A percentile compares a stretch with the other conserved stretches of the same genome.
These are phyloP conservation scores for Cyberlindnera saturnus DNA, from an alignment of 805 yeast species.

Conservation along the genomic window DNA sequence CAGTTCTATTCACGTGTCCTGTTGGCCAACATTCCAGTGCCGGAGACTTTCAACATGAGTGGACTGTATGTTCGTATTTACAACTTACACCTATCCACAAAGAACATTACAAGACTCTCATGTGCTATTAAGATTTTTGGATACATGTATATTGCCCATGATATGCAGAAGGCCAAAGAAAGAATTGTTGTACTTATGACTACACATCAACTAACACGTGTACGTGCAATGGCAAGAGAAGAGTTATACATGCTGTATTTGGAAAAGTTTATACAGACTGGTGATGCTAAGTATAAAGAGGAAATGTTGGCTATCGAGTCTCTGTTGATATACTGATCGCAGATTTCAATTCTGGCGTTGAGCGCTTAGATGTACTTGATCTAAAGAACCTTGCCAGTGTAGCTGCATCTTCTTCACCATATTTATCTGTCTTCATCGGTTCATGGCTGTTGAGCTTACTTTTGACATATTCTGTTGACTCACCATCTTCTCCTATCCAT, in stretches of 20 bases:
- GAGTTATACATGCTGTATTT: conserved; percentile 33
- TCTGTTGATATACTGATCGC: not conserved
- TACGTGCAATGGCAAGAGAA: conserved; percentile 36
- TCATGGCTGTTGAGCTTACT: not conserved
- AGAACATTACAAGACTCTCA: conserved; percentile 31
- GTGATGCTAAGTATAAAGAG: conserved; percentile 24
- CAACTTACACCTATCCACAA: conserved; percentile 51
- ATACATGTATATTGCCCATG: conserved; percentile 24
- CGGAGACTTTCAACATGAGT: conserved; percentile 20
- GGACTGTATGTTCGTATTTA: conserved; percentile 41
- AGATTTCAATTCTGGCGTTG: not conserved
- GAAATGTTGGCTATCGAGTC: conserved; percentile 8
- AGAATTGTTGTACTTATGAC: conserved; percentile 26
- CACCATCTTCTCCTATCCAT: not conserved
- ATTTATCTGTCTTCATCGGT: not conserved
- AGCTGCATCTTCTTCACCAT: not conserved
- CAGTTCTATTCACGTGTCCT: conserved; percentile 20
- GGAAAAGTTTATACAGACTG: conserved; percentile 27
- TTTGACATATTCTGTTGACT: not conserved
- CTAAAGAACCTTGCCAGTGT: not conserved
- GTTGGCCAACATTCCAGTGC: conserved; percentile 16
- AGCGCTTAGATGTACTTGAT: not conserved
- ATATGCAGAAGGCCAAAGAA: conserved; percentile 12
- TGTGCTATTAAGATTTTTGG: conserved; percentile 40
- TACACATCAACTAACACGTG: conserved; percentile 27